phyloP scores from a whole-genome alignment of 1,139 yeast species.

The Candida albicans region DNA sequence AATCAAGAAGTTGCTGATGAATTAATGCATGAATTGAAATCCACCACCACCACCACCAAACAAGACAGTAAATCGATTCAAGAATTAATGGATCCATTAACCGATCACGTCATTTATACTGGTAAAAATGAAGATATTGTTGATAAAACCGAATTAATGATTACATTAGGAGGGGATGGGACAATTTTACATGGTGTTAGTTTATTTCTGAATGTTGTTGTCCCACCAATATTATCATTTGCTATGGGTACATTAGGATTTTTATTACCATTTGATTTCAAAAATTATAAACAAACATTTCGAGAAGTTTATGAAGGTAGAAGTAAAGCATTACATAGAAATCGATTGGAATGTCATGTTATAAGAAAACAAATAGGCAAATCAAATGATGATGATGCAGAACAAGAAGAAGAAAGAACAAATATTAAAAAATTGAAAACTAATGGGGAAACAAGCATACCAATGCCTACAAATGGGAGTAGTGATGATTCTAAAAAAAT shows the following conservation, averaged over 20 bases:
- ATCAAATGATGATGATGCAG: constrained; percentile 5
- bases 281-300: constrained; percentile 61
- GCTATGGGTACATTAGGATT: constrained; percentile 93
- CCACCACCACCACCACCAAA: too few species aligned
- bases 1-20: constrained; percentile 77
- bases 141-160: constrained; percentile 63
- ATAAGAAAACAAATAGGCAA: constrained; percentile 32
- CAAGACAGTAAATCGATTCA: constrained; percentile 3
- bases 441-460: too few species aligned
- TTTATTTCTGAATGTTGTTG: constrained; percentile 62
- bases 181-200: constrained; percentile 77
- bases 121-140: constrained; percentile 61
- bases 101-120: constrained; percentile 38
- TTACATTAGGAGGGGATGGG: constrained; percentile 95
- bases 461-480: background rate
- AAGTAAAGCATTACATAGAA: constrained; percentile 71
- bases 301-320: constrained; percentile 63
- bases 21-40: constrained; percentile 34
- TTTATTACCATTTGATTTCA: constrained; percentile 80
- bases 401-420: constrained; percentile 3
- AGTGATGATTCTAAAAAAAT: constrained; percentile 13
- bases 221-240: constrained; percentile 87
- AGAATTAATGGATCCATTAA: constrained; percentile 9
- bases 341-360: constrained; percentile 75
- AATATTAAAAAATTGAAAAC: background rate